Evolutionary conservation across 768 basidiomycete species (phyloP).

Genomic region (Leccinum arenicola): DNA sequence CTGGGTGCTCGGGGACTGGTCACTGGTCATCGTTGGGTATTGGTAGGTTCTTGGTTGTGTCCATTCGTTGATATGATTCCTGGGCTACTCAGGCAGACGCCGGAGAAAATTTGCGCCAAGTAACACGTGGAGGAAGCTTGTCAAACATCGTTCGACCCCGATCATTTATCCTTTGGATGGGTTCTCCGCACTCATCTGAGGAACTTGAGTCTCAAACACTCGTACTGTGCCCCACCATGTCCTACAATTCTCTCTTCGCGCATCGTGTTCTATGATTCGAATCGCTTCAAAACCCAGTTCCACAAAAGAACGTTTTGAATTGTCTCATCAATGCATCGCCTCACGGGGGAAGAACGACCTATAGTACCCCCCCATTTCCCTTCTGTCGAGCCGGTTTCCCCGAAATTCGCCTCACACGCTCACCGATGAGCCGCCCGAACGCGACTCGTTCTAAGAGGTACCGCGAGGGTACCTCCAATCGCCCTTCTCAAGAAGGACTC

Average conservation of each 20-base stretch:
- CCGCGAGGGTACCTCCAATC: background rate
- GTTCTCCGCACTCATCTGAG: background rate
- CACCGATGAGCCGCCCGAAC: background rate
- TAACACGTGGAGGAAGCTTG: conserved; percentile 3
- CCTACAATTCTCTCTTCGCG: background rate
- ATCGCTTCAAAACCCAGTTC: background rate
- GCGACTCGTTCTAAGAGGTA: conserved; percentile 3
- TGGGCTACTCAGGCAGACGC: background rate
- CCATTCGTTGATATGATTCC: background rate
- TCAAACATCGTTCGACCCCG: background rate
- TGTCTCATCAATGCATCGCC: background rate
- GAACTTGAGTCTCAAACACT: background rate
- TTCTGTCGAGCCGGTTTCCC: conserved; percentile 1
- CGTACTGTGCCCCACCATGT: background rate
- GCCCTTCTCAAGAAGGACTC: background rate
- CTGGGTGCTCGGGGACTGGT: background rate
- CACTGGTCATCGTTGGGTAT: background rate
- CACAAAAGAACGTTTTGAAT: background rate
- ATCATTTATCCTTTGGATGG: background rate
- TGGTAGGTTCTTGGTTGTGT: background rate
- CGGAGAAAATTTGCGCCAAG: background rate
- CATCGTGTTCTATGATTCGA: background rate
- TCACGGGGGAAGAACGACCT: background rate
- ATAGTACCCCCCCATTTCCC: background rate
- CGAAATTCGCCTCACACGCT: background rate